Evolutionary conservation across 345 rosid genomes (phyloP).

Genomic region (Turnera subulata): DNA sequence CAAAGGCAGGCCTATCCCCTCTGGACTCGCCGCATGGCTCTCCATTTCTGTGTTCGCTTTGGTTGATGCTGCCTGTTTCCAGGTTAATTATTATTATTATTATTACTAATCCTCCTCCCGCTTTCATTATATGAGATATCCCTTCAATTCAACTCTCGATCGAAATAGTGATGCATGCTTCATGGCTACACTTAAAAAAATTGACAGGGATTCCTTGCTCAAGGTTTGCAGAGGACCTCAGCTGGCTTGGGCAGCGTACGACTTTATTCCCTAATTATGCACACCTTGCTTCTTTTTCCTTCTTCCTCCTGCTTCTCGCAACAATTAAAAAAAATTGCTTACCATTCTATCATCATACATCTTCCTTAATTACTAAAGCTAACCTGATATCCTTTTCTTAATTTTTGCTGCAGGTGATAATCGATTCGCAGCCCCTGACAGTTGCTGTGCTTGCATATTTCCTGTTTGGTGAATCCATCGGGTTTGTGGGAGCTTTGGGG

Average conservation of each 20-base stretch:
- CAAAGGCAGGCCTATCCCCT: conserved; percentile 55
- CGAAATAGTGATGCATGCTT: background rate
- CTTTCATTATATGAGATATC: background rate
- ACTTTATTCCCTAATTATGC: too few species aligned
- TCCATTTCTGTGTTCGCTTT: conserved; percentile 79
- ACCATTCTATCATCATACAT: too few species aligned
- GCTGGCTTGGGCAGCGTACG: conserved; percentile 93
- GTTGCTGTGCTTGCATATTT: conserved; percentile 85
- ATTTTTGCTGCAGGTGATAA: conserved; percentile 68
- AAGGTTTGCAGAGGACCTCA: conserved; percentile 86
- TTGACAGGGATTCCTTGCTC: conserved; percentile 80
- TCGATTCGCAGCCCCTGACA: conserved; percentile 87
- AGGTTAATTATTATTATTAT: conserved; percentile 25
- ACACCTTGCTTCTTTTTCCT: conserved; percentile 2
- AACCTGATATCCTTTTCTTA: too few species aligned
- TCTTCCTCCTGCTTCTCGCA: background rate
- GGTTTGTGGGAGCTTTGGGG: conserved; percentile 70
- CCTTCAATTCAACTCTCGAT: background rate
- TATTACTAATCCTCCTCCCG: background rate
- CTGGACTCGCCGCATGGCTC: conserved; percentile 75
- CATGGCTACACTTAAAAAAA: too few species aligned
- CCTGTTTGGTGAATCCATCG: conserved; percentile 79
- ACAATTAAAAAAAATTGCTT: background rate
- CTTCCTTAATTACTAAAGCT: too few species aligned
- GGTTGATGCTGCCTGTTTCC: conserved; percentile 82